Conservation (phyloP, 257 asterid species). For the Lycium ferocissimum region DNA sequence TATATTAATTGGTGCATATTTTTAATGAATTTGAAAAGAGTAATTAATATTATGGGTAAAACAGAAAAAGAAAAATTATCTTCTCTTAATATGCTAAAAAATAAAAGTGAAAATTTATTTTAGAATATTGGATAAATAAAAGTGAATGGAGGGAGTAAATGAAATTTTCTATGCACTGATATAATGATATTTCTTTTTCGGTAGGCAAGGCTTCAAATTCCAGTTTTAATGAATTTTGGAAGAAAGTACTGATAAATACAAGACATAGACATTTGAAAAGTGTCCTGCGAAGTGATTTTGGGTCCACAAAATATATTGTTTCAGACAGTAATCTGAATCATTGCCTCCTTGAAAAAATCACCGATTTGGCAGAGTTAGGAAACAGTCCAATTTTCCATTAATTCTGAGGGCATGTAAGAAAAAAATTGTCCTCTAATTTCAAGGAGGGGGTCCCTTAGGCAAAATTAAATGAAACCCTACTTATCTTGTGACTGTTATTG, state of each 20-base stretch:
- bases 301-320: background rate
- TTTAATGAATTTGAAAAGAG: too few relatives aligned
- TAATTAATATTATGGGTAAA: too few relatives aligned
- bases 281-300: background rate
- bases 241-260: background rate
- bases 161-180: background rate
- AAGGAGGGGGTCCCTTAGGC: background rate
- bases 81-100: too few relatives aligned
- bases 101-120: too few relatives aligned
- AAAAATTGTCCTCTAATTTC: background rate
- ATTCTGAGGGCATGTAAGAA: background rate
- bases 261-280: background rate
- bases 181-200: background rate
- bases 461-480: background rate
- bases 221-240: background rate
- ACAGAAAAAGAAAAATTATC: too few relatives aligned
- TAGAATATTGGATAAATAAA: too few relatives aligned
- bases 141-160: background rate
- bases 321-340: background rate
- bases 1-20: too few relatives aligned
- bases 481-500: constrained; percentile 22
- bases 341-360: background rate
- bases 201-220: background rate
- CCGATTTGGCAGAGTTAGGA: background rate
- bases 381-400: background rate